Evolutionary conservation across 768 basidiomycete genomes (phyloP).

Genomic region (Pleurotus pulmonarius): DNA sequence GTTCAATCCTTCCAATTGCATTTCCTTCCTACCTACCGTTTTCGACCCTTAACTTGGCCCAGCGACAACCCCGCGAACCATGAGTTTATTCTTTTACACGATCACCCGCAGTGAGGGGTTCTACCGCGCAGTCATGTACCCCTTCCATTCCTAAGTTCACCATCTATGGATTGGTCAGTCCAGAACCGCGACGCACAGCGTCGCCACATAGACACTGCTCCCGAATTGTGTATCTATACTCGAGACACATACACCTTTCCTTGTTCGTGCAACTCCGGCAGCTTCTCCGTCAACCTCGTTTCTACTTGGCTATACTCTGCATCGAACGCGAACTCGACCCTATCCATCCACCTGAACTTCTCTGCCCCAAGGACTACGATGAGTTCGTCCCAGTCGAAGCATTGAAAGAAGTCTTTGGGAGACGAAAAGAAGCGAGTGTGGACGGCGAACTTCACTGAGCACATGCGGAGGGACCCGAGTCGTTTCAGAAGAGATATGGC

Average conservation of each 20-base stretch:
- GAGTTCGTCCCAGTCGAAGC: neutral
- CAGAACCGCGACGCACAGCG: too few species aligned
- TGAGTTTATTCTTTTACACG: too few species aligned
- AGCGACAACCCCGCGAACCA: too few species aligned
- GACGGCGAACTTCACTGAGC: neutral
- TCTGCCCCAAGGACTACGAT: neutral
- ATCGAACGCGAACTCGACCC: neutral
- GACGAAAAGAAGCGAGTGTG: conserved; percentile 1
- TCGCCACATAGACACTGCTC: too few species aligned
- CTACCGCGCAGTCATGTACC: too few species aligned
- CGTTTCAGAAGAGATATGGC: neutral
- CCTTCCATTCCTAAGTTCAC: too few species aligned
- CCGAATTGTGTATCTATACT: too few species aligned
- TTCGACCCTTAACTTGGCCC: too few species aligned
- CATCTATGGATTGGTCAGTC: too few species aligned
- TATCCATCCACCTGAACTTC: neutral
- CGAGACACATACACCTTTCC: neutral
- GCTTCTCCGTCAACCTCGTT: neutral
- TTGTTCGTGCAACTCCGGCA: neutral
- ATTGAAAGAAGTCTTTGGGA: neutral
- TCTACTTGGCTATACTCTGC: neutral
- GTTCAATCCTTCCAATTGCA: too few species aligned
- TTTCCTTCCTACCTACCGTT: too few species aligned
- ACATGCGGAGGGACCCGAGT: neutral
- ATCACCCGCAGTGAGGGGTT: too few species aligned